These are phyloP conservation scores for Andrographis paniculata DNA, from an alignment of 305 asterid genomes.

Conservation along the genomic window DNA sequence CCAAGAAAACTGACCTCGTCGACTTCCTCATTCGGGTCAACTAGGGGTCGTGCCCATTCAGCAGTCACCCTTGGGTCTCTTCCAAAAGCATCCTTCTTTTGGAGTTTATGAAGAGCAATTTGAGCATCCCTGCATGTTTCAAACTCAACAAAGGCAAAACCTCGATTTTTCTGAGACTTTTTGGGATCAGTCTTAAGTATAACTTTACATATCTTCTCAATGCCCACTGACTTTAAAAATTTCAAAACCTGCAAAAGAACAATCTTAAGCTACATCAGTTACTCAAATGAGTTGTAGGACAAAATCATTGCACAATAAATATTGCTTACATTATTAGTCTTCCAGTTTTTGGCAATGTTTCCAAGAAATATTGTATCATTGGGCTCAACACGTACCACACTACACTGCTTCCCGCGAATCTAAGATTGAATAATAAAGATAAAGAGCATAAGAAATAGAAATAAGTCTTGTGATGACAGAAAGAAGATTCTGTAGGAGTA, in stretches of 20 bases:
- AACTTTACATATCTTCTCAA: slow-evolving; percentile 54
- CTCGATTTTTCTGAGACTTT: slow-evolving; percentile 52
- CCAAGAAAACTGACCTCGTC: slow-evolving; percentile 42
- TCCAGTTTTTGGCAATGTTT: slow-evolving; percentile 64
- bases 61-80: slow-evolving; percentile 39
- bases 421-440: slow-evolving; percentile 23
- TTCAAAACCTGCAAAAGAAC: slow-evolving; percentile 38
- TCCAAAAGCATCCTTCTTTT: slow-evolving; percentile 40
- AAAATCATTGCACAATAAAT: slow-evolving; percentile 19
- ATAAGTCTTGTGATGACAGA: not conserved
- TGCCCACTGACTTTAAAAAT: slow-evolving; percentile 42
- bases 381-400: slow-evolving; percentile 43
- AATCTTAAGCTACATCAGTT: slow-evolving; percentile 19
- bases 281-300: slow-evolving; percentile 13
- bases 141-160: slow-evolving; percentile 71
- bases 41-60: slow-evolving; percentile 65
- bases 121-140: slow-evolving; percentile 64
- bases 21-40: slow-evolving; percentile 49
- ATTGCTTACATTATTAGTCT: slow-evolving; percentile 58
- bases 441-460: slow-evolving; percentile 21
- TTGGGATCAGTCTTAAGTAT: slow-evolving; percentile 45
- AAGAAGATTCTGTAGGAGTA: not conserved
- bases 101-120: slow-evolving; percentile 52
- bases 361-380: slow-evolving; percentile 66
- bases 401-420: slow-evolving; percentile 69